Evolutionary conservation across 192 early-diverging fungal species (phyloP), one percentile per base, ranked within the genome.

Genomic region (Phlyctochytrium arcticum): DNA sequence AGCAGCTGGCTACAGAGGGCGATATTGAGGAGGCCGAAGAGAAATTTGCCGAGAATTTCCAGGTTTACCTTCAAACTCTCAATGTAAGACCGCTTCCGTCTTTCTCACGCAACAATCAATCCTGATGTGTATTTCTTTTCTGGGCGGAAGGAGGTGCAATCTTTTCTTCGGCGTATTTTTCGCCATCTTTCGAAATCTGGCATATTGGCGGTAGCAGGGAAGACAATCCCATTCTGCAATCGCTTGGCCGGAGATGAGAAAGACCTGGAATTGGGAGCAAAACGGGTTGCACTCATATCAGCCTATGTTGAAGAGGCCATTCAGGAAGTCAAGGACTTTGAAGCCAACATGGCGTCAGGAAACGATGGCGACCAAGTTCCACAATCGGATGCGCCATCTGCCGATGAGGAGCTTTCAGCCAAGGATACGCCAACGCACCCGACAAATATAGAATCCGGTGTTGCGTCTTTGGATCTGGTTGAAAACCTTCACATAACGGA

Each of bases 161-260:
- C 24, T 27, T 30, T 27, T 4, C 50, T 53, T 29, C 50, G 50
- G 50, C 50, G 50, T 27, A 53, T 53, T 30, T 53, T 53, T 8
- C 50, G 50, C 17, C 50, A 30, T 6, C n/a, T 53, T 21, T 4
- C 15, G 29, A 53, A 53, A 27, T 53, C 50, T 30, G 59, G 59
- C 9, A 60, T 60, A 24, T 27, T 60, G 36, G 26, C 59, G 24
- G 39, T 42, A 48, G 39, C n/a, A 15, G 59, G 59, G 10, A n/a
- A n/a, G 26, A 53, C 59, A 12, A 60, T 68, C 17, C 56, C 66
- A 35, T 68, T 59, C 29, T 5, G 42, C 21, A 47, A 23, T 0
- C 48, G 32, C 39, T 42, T 68, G 35, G 66, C 66, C 5, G 66
- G 66, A 19, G 66, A 68, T 17, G 66, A 68, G 32, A 68, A 58